Evolutionary conservation across 768 basidiomycete genomes (phyloP).

Genomic region (Boletus fagicola): DNA sequence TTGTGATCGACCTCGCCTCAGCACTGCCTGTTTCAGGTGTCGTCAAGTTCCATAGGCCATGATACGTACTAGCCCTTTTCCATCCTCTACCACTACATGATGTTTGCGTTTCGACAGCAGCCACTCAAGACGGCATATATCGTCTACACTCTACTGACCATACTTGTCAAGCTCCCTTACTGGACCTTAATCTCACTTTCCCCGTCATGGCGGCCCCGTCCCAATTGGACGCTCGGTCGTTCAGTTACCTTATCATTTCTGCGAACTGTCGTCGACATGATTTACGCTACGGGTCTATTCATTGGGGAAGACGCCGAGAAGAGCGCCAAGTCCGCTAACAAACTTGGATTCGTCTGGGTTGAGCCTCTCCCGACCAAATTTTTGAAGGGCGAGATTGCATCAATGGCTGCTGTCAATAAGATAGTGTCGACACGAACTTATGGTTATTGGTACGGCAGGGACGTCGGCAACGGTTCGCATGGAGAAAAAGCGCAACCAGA

Average conservation of each 20-base stretch:
- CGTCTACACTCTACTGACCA: background rate
- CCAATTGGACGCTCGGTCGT: background rate
- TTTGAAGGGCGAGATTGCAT: constrained; percentile 1
- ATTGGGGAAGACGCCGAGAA: too few species aligned
- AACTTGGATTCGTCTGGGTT: background rate
- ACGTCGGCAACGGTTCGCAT: constrained; percentile 2
- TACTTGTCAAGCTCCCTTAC: background rate
- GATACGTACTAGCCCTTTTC: background rate
- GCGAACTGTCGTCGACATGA: background rate
- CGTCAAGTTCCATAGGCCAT: too few species aligned
- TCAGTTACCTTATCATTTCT: background rate
- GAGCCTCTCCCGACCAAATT: background rate
- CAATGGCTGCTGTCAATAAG: constrained; percentile 2
- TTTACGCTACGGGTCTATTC: background rate
- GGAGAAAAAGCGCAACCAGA: constrained; percentile 4
- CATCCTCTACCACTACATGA: background rate
- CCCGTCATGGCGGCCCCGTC: background rate
- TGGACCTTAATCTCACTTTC: background rate
- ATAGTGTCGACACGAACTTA: background rate
- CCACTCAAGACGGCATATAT: background rate
- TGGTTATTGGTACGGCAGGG: constrained; percentile 5
- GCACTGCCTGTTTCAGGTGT: too few species aligned
- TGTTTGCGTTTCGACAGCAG: background rate
- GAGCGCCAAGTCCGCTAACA: too few species aligned
- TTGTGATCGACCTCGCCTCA: too few species aligned